Conservation (phyloP, 306 rosid genomes). For the Fragaria vesca region DNA sequence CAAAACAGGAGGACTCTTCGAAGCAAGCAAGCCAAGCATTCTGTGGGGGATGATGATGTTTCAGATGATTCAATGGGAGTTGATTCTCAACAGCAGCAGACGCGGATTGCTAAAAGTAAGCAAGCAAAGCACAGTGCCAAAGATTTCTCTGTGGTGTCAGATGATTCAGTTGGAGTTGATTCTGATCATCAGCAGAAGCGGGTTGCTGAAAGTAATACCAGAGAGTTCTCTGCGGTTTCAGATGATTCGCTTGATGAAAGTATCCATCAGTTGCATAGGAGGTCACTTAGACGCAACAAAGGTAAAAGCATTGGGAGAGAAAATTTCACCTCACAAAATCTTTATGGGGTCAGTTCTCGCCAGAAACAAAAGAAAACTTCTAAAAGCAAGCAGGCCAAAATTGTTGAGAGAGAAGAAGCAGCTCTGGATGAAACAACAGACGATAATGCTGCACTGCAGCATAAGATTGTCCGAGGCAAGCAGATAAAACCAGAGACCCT, state of each 20-base stretch:
- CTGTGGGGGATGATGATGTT: slow-evolving; percentile 23
- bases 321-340: slow-evolving; percentile 25
- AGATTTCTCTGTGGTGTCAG: slow-evolving; percentile 30
- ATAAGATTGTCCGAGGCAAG: slow-evolving; percentile 57
- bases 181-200: slow-evolving; percentile 25
- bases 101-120: slow-evolving; percentile 31
- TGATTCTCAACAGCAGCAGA: slow-evolving; percentile 28
- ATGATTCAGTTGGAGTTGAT: slow-evolving; percentile 31
- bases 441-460: slow-evolving; percentile 41
- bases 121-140: slow-evolving; percentile 29
- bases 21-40: slow-evolving; percentile 20
- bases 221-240: slow-evolving; percentile 32
- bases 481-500: slow-evolving; percentile 45
- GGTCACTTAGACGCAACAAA: slow-evolving; percentile 29
- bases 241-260: slow-evolving; percentile 40
- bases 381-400: slow-evolving; percentile 55
- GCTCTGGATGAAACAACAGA: slow-evolving; percentile 42
- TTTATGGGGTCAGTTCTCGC: slow-evolving; percentile 32
- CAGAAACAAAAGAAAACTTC: slow-evolving; percentile 40
- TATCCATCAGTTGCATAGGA: slow-evolving; percentile 25
- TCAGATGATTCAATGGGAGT: slow-evolving; percentile 39
- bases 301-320: slow-evolving; percentile 24
- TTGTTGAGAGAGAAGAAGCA: slow-evolving; percentile 43
- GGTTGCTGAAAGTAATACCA: slow-evolving; percentile 33
- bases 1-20: slow-evolving; percentile 21